Conservation (phyloP, 345 rosid species). For the Eucalyptus lansdowneana region DNA sequence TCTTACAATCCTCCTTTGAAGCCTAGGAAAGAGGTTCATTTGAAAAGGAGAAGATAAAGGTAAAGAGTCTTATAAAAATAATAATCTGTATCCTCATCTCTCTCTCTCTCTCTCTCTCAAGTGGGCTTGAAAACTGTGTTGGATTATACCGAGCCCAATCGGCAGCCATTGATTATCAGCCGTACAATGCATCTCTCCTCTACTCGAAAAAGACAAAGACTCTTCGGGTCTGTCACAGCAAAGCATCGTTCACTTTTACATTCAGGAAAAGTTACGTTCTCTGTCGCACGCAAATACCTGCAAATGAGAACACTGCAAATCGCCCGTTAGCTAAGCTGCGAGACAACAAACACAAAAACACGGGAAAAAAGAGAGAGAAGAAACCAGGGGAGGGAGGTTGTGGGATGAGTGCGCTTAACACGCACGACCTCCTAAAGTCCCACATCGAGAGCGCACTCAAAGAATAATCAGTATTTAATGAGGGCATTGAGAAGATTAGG, state of each 20-base stretch:
- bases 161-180: neutral
- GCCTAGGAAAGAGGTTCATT: neutral
- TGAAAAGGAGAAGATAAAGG: neutral
- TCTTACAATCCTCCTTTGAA: neutral
- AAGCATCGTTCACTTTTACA: neutral
- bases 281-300: neutral
- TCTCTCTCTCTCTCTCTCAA: neutral
- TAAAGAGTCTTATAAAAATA: neutral
- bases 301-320: rapidly evolving
- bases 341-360: neutral
- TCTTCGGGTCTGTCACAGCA: neutral
- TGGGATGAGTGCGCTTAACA: neutral
- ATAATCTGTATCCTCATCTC: neutral
- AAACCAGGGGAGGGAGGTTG: neutral
- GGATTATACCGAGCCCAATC: neutral
- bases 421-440: neutral
- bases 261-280: neutral
- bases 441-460: neutral
- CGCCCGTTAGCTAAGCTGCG: neutral
- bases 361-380: neutral
- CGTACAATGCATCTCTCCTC: neutral
- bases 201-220: neutral
- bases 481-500: rapidly evolving
- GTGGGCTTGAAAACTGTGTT: neutral
- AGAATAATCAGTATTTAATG: rapidly evolving